Evolutionary conservation across 192 early-diverging fungal species (phyloP), one percentile per base, ranked within the genome.

Genomic region (Physocladia obscura): DNA sequence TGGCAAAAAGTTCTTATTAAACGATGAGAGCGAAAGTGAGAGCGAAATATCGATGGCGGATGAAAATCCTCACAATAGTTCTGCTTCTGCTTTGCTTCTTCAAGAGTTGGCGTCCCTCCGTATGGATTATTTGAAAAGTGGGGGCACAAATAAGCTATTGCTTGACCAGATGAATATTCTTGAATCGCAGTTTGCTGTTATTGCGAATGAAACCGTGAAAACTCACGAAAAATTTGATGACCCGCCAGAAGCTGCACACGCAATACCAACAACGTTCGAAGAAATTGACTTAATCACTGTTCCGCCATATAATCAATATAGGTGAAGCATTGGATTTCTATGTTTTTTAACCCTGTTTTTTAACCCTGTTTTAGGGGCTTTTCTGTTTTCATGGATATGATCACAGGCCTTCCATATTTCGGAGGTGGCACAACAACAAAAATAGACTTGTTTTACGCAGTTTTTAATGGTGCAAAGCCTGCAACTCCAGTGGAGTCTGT

Each of bases 271-370:
- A 11, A 65, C 49, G 8, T 52, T 65, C 52, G 34, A 52, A 4
- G 63, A 51, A 24, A 52, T 65, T 34, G 63, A 65, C 21, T 13
- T 30, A n/a, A 65, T 65, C n/a, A 5, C 21, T n/a, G 29, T 52
- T 13, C 63, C 63, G n/a, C 63, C 49, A 0, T 65, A 65, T 31
- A 49, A 65, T 22, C 48, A 65, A 65, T 24, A 65, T 27, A 15
- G 57, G 57, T 59, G 36, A 54, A 8, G n/a, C n/a, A n/a, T n/a
- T n/a, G n/a, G n/a, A n/a, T n/a, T n/a, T n/a, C n/a, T n/a, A n/a
- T n/a, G n/a, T n/a, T 29, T 55, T 55, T 22, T 26, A 21, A 55
- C 26, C 4, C 17, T 2, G 52, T 55, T 26, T 15, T 26, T 55
- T 55, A 26, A 55, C 29, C 15, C 21, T 48, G 19, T n/a, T 48